Conservation (phyloP, 192 early-diverging fungal species). For the Entrophospora sp. region DNA sequence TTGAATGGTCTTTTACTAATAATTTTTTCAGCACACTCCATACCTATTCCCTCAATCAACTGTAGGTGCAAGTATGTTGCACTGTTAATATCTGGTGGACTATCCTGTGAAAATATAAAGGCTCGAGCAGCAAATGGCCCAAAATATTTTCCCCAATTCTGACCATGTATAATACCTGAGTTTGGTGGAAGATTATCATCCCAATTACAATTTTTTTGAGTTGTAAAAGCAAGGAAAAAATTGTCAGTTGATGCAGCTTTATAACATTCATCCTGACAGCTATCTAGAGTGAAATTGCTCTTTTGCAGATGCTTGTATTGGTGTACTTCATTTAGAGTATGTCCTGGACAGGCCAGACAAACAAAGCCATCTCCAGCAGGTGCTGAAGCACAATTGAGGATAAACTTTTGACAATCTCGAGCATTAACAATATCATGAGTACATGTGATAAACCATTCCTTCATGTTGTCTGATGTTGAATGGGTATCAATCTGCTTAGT, state of each 20-base stretch:
- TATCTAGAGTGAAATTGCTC: not conserved
- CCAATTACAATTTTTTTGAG: slow-evolving; percentile 13
- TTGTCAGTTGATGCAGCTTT: slow-evolving; percentile 24
- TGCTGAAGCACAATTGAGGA: not conserved
- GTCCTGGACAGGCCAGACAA: not conserved
- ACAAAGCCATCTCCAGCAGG: slow-evolving; percentile 21
- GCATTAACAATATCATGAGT: not conserved
- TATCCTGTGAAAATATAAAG: no score
- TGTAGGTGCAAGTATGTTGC: no score
- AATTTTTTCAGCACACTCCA: no score
- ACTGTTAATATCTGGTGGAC: no score
- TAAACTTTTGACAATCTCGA: not conserved
- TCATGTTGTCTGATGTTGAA: not conserved
- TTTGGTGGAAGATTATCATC: slow-evolving; percentile 21
- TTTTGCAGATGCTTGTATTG: not conserved
- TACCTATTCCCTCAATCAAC: no score
- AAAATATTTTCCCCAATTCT: slow-evolving; percentile 23
- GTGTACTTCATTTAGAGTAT: slow-evolving; percentile 30
- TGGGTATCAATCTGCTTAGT: slow-evolving; percentile 18
- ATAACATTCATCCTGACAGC: slow-evolving; percentile 1
- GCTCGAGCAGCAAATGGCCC: no score
- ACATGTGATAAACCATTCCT: not conserved
- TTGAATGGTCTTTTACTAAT: no score
- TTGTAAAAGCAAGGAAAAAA: slow-evolving; percentile 27
- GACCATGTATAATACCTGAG: slow-evolving; percentile 28